These are phyloP conservation scores for Candida sanyaensis DNA, from an alignment of 1,139 yeast species.

Conservation along the genomic window DNA sequence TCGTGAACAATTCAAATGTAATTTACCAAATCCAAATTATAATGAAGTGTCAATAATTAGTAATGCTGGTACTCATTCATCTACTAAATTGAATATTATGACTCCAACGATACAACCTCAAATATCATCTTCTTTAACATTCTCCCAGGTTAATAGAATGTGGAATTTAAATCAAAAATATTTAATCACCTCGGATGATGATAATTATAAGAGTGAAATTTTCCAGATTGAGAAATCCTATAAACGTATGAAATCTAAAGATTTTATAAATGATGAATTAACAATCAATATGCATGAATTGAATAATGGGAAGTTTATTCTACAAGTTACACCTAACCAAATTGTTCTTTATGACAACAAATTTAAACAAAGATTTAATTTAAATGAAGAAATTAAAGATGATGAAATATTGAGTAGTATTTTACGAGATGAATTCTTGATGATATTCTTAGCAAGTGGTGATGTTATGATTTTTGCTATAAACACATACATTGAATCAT, in stretches of 20 bases:
- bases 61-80: constrained; percentile 63
- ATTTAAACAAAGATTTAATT: constrained; percentile 46
- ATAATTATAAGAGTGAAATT: constrained; percentile 65
- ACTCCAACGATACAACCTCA: constrained; percentile 63
- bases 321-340: constrained; percentile 73
- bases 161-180: constrained; percentile 65
- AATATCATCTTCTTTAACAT: constrained; percentile 70
- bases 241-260: constrained; percentile 61
- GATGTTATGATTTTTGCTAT: constrained; percentile 51
- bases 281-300: constrained; percentile 71
- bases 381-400: constrained; percentile 40
- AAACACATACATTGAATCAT: constrained; percentile 42
- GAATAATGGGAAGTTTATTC: constrained; percentile 58
- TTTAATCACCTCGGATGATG: constrained; percentile 72
- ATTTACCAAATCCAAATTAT: constrained; percentile 66
- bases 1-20: constrained; percentile 55
- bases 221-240: constrained; percentile 72
- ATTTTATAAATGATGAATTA: constrained; percentile 62
- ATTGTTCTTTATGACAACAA: constrained; percentile 65
- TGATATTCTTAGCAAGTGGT: constrained; percentile 58
- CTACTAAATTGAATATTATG: constrained; percentile 59
- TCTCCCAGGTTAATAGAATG: constrained; percentile 73
- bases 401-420: constrained; percentile 56
- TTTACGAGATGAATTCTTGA: constrained; percentile 50
- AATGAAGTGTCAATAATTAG: constrained; percentile 69